Evolutionary conservation across 106 monocot species (phyloP).

Genomic region (Hemerocallis citrina): DNA sequence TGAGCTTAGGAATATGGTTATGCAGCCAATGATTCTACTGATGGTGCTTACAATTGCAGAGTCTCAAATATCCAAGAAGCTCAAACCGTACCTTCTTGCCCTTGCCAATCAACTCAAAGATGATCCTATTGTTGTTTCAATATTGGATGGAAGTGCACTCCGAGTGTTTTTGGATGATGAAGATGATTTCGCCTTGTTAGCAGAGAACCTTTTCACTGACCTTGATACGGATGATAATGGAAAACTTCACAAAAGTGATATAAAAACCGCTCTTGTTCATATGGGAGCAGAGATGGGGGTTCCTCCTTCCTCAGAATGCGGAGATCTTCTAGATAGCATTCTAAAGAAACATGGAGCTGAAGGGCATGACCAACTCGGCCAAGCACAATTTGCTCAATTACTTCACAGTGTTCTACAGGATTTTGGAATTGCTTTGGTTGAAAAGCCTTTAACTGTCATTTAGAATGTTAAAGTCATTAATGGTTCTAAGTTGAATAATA

Average conservation of each 20-base stretch:
- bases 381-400: slow-evolving; percentile 54
- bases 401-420: slow-evolving; percentile 54
- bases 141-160: slow-evolving; percentile 42
- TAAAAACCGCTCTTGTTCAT: slow-evolving; percentile 28
- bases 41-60: no score
- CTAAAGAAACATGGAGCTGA: slow-evolving; percentile 49
- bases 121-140: slow-evolving; percentile 42
- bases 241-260: slow-evolving; percentile 31
- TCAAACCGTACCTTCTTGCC: slow-evolving; percentile 15
- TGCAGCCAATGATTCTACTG: no score
- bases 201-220: slow-evolving; percentile 47
- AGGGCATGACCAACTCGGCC: slow-evolving; percentile 41
- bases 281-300: slow-evolving; percentile 48
- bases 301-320: slow-evolving; percentile 39
- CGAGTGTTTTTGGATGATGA: slow-evolving; percentile 41
- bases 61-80: slow-evolving; percentile 1
- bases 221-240: slow-evolving; percentile 36
- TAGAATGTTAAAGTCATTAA: slow-evolving; percentile 38
- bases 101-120: slow-evolving; percentile 37
- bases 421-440: slow-evolving; percentile 41
- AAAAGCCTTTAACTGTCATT: slow-evolving; percentile 25
- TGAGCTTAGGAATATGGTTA: no score
- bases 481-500: slow-evolving; percentile 38
- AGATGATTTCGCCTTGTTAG: slow-evolving; percentile 65
- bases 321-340: slow-evolving; percentile 31